phyloP scores from a whole-genome alignment of 495 filamentous ascomycete species.

The Trichocladium uniseriatum region DNA sequence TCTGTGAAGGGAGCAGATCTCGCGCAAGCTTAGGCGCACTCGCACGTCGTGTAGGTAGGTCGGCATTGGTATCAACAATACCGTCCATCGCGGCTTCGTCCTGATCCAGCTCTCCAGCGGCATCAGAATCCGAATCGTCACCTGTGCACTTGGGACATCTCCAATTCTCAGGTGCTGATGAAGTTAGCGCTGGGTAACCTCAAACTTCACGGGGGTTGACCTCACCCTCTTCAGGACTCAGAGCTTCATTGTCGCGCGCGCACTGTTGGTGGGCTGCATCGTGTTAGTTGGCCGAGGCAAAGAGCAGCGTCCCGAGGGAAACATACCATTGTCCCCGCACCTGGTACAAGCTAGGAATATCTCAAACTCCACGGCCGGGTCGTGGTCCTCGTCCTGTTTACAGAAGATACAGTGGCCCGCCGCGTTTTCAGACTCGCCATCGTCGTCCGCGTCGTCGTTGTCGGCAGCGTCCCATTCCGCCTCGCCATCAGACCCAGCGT shows the following conservation, averaged over 20 bases:
- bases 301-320: conserved; percentile 1
- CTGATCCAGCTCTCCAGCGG: conserved; percentile 22
- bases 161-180: conserved; percentile 60
- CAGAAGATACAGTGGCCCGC: conserved; percentile 71
- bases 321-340: conserved; percentile 86
- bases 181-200: conserved; percentile 10
- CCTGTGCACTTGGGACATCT: conserved; percentile 68
- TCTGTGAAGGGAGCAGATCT: conserved; percentile 67
- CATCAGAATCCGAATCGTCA: conserved; percentile 48
- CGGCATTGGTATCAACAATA: conserved; percentile 25
- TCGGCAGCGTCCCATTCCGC: conserved; percentile 53
- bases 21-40: conserved; percentile 51
- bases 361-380: conserved; percentile 82
- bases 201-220: neutral
- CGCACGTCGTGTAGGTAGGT: conserved; percentile 30
- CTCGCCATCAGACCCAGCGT: conserved; percentile 31
- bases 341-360: conserved; percentile 67
- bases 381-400: conserved; percentile 71
- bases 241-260: conserved; percentile 66
- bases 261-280: conserved; percentile 84
- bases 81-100: conserved; percentile 32
- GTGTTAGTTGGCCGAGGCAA: conserved; percentile 31
- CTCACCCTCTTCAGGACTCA: conserved; percentile 39
- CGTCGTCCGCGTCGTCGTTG: conserved; percentile 62
- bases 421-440: conserved; percentile 47